phyloP scores from a whole-genome alignment of 2,329 filamentous ascomycete genomes.

The Rhynchosporium secalis region DNA sequence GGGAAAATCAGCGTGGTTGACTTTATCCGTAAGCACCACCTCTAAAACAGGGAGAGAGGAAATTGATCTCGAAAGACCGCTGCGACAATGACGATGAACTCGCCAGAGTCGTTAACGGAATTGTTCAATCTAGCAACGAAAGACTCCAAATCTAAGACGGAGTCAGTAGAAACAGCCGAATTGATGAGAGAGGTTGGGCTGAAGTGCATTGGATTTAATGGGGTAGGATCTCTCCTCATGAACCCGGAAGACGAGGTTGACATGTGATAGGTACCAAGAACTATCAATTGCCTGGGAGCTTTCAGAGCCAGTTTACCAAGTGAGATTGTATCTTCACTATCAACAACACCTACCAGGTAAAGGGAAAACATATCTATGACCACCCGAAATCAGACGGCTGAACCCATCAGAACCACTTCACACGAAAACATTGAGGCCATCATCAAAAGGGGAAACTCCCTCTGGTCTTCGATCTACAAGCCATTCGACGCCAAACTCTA shows the following conservation, averaged over 20 bases:
- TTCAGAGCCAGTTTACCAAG: constrained; percentile 65
- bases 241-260: constrained; percentile 49
- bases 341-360: constrained; percentile 53
- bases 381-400: background rate
- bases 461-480: constrained; percentile 78
- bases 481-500: constrained; percentile 73
- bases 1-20: constrained; percentile 64
- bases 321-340: constrained; percentile 54
- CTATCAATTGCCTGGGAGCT: constrained; percentile 77
- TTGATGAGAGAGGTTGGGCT: constrained; percentile 74
- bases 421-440: constrained; percentile 54
- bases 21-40: constrained; percentile 53
- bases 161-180: constrained; percentile 51
- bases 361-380: background rate
- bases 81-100: constrained; percentile 84
- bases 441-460: constrained; percentile 56
- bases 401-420: constrained; percentile 25
- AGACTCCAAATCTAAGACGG: constrained; percentile 41
- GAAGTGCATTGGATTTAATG: constrained; percentile 79
- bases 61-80: constrained; percentile 57
- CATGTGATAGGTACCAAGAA: constrained; percentile 65
- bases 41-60: background rate
- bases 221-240: constrained; percentile 42
- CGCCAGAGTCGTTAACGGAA: constrained; percentile 68
- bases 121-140: constrained; percentile 43